Conservation (phyloP, 257 asterid genomes). For the Petunia axillaris region DNA sequence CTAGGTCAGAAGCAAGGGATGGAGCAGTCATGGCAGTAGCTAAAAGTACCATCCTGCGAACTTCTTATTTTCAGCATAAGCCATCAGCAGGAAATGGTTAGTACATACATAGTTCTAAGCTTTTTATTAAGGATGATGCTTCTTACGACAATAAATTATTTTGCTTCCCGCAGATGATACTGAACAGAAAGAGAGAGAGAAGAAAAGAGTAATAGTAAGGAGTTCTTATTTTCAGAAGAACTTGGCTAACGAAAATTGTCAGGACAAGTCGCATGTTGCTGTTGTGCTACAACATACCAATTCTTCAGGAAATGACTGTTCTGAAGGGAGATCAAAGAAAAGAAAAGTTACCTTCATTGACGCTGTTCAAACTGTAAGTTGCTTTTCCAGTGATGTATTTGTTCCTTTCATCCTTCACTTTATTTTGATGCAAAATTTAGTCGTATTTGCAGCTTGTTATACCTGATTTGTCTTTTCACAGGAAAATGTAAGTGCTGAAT, state of each 20-base stretch:
- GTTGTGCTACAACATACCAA: conserved; percentile 34
- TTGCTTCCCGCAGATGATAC: conserved; percentile 35
- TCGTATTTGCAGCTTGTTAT: neutral
- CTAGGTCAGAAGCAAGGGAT: conserved; percentile 41
- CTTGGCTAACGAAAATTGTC: conserved; percentile 34
- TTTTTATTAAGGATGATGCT: conserved; percentile 30
- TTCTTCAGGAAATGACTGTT: conserved; percentile 34
- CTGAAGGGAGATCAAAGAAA: conserved; percentile 45
- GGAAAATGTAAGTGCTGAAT: conserved; percentile 45
- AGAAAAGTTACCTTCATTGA: conserved; percentile 54
- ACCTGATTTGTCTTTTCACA: conserved; percentile 28
- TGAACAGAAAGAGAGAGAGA: conserved; percentile 30
- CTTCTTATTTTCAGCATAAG: conserved; percentile 62
- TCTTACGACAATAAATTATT: conserved; percentile 12
- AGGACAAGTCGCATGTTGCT: conserved; percentile 35
- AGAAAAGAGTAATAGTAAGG: conserved; percentile 38
- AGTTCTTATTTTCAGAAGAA: conserved; percentile 45
- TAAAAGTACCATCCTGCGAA: conserved; percentile 50
- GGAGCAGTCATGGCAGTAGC: conserved; percentile 35
- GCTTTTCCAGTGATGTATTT: conserved; percentile 11
- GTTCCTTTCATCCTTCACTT: conserved; percentile 15
- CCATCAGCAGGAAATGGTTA: conserved; percentile 34
- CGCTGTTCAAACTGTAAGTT: conserved; percentile 48
- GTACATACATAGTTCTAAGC: conserved; percentile 33
- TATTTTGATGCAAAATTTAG: neutral